Evolutionary conservation across 1,139 yeast species (phyloP).

Genomic region (Kodamaea arcana): DNA sequence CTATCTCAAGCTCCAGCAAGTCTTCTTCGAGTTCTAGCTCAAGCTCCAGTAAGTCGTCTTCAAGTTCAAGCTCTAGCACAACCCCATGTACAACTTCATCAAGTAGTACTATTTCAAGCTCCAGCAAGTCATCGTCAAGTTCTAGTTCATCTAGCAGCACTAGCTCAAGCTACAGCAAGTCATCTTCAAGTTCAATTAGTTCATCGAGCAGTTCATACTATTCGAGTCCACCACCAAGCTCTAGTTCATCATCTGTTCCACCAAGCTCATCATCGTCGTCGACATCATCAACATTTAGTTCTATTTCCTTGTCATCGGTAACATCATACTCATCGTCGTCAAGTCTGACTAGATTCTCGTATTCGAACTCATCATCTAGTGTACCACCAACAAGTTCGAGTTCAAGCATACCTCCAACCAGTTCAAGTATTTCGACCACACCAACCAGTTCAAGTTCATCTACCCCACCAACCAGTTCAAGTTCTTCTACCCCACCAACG

Average conservation of each 20-base stretch:
- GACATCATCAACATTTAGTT: conserved; percentile 3
- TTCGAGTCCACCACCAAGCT: conserved; percentile 1
- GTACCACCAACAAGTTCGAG: neutral
- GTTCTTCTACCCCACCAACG: conserved; percentile 1
- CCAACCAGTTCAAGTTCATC: no score
- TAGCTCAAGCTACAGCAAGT: neutral
- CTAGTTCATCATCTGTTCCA: conserved; percentile 1
- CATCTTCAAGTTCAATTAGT: conserved; percentile 1
- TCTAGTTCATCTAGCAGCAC: conserved; percentile 1
- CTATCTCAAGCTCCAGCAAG: no score
- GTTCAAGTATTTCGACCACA: no score
- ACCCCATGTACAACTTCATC: conserved; percentile 2
- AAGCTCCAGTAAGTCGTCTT: neutral
- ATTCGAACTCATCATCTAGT: neutral
- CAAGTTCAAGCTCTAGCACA: neutral
- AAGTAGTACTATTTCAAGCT: no score
- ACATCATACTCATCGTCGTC: conserved; percentile 1
- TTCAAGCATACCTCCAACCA: no score
- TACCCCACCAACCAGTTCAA: no score
- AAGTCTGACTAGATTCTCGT: neutral
- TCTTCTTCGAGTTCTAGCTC: conserved; percentile 3
- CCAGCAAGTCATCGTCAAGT: conserved; percentile 2
- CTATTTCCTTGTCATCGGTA: conserved; percentile 1
- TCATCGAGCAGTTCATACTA: conserved; percentile 1
- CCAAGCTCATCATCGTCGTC: conserved; percentile 1